Evolutionary conservation across 108 stramenopile species (phyloP).

Genomic region (Nitzschia sp.): DNA sequence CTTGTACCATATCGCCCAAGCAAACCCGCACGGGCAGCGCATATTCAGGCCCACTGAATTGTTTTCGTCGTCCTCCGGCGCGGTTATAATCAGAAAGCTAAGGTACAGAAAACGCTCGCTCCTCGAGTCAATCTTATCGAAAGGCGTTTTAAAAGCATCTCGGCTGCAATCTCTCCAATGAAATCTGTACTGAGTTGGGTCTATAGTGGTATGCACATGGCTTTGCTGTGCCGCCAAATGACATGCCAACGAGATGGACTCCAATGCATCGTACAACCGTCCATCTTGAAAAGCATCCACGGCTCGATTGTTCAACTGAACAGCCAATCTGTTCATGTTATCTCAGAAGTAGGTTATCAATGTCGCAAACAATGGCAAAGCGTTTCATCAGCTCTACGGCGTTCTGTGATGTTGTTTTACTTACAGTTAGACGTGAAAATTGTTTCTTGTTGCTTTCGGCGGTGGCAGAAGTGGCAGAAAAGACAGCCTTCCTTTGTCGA

Average conservation of each 20-base stretch:
- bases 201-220: background rate
- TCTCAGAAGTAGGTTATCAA: too few relatives aligned
- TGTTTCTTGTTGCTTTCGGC: too few relatives aligned
- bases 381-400: too few relatives aligned
- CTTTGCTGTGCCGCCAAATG: background rate
- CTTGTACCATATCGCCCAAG: constrained; percentile 5
- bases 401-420: too few relatives aligned
- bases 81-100: background rate
- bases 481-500: too few relatives aligned
- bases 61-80: background rate
- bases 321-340: background rate
- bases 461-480: too few relatives aligned
- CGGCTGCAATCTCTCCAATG: constrained; percentile 2
- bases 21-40: background rate
- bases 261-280: background rate
- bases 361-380: too few relatives aligned
- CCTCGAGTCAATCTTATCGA: background rate
- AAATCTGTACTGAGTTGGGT: constrained; percentile 1
- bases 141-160: background rate
- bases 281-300: background rate
- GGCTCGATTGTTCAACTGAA: constrained; percentile 1
- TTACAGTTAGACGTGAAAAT: too few relatives aligned
- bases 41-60: background rate
- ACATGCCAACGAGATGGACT: background rate
- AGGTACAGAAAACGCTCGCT: background rate